A percentile compares a stretch with the other conserved stretches of the same genome.
These are phyloP conservation scores for Spatholobus suberectus DNA, from an alignment of 306 rosid genomes.

Conservation along the genomic window DNA sequence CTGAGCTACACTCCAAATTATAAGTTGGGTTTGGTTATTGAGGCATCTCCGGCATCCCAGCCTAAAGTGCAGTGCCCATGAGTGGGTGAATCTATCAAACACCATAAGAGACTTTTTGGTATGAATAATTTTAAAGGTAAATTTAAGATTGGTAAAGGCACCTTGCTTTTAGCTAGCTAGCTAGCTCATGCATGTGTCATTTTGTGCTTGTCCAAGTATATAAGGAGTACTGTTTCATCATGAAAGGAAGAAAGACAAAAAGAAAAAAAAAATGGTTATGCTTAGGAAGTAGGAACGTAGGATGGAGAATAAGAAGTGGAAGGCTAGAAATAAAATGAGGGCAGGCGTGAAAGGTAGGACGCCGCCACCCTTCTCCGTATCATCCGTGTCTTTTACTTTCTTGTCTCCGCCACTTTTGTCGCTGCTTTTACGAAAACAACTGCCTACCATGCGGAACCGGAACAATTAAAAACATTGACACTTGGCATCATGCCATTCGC, in stretches of 20 bases:
- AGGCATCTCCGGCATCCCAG: too few species aligned
- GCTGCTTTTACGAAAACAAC: slow-evolving; percentile 48
- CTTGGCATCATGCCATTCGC: neutral
- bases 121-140: too few species aligned
- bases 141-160: neutral
- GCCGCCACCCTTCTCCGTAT: slow-evolving; percentile 44
- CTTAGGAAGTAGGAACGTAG: neutral
- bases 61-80: too few species aligned
- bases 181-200: neutral
- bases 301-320: slow-evolving; percentile 12
- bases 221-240: neutral
- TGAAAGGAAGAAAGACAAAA: slow-evolving; percentile 9
- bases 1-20: too few species aligned
- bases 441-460: slow-evolving; percentile 38
- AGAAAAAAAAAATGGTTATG: neutral
- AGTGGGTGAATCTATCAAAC: too few species aligned
- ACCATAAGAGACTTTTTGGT: too few species aligned
- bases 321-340: slow-evolving; percentile 26
- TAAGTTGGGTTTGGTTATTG: too few species aligned
- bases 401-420: slow-evolving; percentile 59
- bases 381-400: slow-evolving; percentile 53
- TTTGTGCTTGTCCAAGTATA: neutral
- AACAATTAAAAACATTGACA: neutral
- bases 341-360: slow-evolving; percentile 41
- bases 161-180: neutral